Base-by-base conservation (phyloP, 768 basidiomycete genomes). In the Lactarius tabidus region DNA sequence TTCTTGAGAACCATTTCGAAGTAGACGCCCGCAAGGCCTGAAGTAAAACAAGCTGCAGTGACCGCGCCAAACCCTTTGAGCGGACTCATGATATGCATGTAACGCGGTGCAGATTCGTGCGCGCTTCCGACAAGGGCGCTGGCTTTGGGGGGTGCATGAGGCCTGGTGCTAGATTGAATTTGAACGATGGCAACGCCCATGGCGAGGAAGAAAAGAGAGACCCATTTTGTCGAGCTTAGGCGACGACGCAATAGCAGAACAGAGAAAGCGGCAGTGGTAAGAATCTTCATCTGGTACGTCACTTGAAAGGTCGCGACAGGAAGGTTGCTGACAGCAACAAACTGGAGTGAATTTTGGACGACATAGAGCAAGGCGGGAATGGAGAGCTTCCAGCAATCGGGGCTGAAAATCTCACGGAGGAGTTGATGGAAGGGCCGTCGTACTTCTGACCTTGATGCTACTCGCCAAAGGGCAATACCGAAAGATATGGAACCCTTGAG, bases 261-360 rank as follows among this genome's bases (percentile, higher is more conserved):
- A 52, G 91, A 93, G 75, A 95, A 95, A 58, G 90, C 93, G 26
- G 94, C 95, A 18, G 95, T 98, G 57, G 95, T 98, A 63, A 98
- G 83, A 74, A 98, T 98, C 77, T 98, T 98, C 95, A 98, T 95
- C 77, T 98, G 95, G 75, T 98, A 96, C 10, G 91, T 92, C 67
- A 98, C 94, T 75, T 98, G 96, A 79, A 98, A 99, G 3, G 96
- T 93, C 17, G 97, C 96, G 60, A 94, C 95, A 43, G 93, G 93
- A 64, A 99, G 85, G 77, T 99, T 98, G 69, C 86, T 85, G 67
- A 96, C 89, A 28, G 97, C 97, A 69, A 97, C 93, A 76, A 96
- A 99, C 76, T 98, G 97, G 28, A 99, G 85, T 43, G 92, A 91
- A 75, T 98, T 98, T 77, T 98, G 93, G n/a, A 96, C 83, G 69